phyloP scores from a whole-genome alignment of 2,329 filamentous ascomycete genomes.

The Penicillium sp. region DNA sequence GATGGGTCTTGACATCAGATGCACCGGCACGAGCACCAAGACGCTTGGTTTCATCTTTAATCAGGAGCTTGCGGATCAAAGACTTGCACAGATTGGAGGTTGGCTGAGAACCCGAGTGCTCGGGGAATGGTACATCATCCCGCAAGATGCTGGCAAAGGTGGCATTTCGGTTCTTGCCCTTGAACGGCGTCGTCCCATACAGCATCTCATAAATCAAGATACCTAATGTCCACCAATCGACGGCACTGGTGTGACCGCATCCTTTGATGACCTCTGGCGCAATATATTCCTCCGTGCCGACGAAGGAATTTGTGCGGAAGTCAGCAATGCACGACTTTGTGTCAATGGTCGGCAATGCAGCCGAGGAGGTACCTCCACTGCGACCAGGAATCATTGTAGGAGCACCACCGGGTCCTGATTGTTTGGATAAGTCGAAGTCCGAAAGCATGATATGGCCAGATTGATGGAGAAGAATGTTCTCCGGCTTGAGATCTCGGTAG shows the following conservation, averaged over 20 bases:
- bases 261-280: conserved; percentile 98
- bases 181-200: conserved; percentile 97
- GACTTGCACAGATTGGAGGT: conserved; percentile 96
- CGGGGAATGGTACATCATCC: conserved; percentile 94
- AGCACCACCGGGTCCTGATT: conserved; percentile 92
- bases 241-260: conserved; percentile 95
- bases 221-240: conserved; percentile 98
- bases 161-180: conserved; percentile 97
- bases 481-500: conserved; percentile 95
- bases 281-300: conserved; percentile 98
- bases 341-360: conserved; percentile 91
- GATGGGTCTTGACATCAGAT: conserved; percentile 93
- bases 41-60: conserved; percentile 94
- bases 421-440: conserved; percentile 97
- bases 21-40: conserved; percentile 92
- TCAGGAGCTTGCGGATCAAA: conserved; percentile 90
- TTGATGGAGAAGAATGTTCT: conserved; percentile 95
- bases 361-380: conserved; percentile 75
- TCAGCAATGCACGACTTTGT: conserved; percentile 98
- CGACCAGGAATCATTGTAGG: conserved; percentile 97
- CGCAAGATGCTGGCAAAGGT: conserved; percentile 97
- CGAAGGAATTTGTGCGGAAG: conserved; percentile 97
- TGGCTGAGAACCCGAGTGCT: conserved; percentile 78
- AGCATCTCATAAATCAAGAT: conserved; percentile 99
- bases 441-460: conserved; percentile 99